Evolutionary conservation across 495 filamentous ascomycete species (phyloP), one percentile per base, ranked within the genome.

Genomic region (Jackrogersella multiformis): DNA sequence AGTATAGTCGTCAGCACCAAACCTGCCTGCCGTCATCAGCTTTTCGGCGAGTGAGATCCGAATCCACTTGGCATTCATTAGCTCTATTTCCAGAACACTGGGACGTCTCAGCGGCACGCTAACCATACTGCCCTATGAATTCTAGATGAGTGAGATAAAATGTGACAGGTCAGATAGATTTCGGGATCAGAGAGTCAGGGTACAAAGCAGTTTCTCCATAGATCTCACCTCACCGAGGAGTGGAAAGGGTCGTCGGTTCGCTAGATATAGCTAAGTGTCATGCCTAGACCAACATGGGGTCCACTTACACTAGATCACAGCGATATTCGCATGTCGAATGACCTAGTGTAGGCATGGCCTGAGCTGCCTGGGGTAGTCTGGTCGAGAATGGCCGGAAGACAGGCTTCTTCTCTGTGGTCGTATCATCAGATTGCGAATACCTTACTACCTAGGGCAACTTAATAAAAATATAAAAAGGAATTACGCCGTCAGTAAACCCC

Each of bases 81-180:
- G 61, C 67, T 61, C 49, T 70, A 55, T 70, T 66, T 66, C 67
- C 67, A 66, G 67, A 61, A 70, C 57, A 62, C 56, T 62, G 67
- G 67, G 67, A 65, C 61, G 61, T 70, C 61, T 66, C 67, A 61
- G 52, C 41, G 57, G 38, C 30, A 70, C 61, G 67, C 67, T 70
- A 70, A 41, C 57, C 45, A 66, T 61, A 58, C 24, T 49, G 57
- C 18, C 45, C 30, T n/a, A n/a, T n/a, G n/a, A 48, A 56, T 61
- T 46, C 56, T 41, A 61, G 61, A 62, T 62, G 57, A 45, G 30
- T 24, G 18, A 15, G 59, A 70, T 65, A 34, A 15, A 62, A 70
- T 65, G 39, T 70, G 67, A 70, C 51, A 66, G 51, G 61, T 70
- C 61, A 66, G 56, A 57, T 62, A 28, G 56, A 32, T 32, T 56